Evolutionary conservation across 352 stramenopile genomes (phyloP).

Genomic region (Phytopythium oedochilum): DNA sequence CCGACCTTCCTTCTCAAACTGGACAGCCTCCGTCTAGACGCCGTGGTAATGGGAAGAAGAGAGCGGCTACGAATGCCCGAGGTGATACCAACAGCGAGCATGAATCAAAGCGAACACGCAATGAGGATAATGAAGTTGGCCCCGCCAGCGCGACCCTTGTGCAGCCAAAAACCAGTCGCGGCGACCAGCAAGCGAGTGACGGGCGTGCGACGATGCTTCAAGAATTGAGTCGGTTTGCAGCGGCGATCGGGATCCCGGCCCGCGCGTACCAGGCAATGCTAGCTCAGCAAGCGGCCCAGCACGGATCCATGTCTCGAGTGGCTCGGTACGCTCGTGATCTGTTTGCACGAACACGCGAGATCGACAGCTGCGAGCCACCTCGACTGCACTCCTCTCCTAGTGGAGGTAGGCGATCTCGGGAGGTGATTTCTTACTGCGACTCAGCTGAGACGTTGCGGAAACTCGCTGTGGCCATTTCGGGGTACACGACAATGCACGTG

Average conservation of each 20-base stretch:
- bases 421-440: not conserved
- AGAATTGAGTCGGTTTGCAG: conserved; percentile 47
- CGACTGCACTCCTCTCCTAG: not conserved
- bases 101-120: not conserved
- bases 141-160: not conserved
- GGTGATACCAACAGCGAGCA: not conserved
- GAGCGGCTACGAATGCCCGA: not conserved
- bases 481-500: conserved; percentile 49
- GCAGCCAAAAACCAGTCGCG: not conserved
- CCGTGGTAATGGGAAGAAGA: not conserved
- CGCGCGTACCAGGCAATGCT: conserved; percentile 40
- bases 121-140: not conserved
- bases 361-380: not conserved
- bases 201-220: conserved; percentile 26
- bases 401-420: not conserved
- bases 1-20: not conserved
- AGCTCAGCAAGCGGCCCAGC: conserved; percentile 29
- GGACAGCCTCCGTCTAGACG: not conserved
- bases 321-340: conserved; percentile 52
- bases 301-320: conserved; percentile 41
- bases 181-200: conserved; percentile 27
- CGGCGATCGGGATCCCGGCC: conserved; percentile 30
- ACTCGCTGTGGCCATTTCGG: conserved; percentile 55
- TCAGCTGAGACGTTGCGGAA: conserved; percentile 28
- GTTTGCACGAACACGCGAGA: conserved; percentile 25